phyloP scores from a whole-genome alignment of 2,329 filamentous ascomycete species.

The Trichoderma aggressivum region DNA sequence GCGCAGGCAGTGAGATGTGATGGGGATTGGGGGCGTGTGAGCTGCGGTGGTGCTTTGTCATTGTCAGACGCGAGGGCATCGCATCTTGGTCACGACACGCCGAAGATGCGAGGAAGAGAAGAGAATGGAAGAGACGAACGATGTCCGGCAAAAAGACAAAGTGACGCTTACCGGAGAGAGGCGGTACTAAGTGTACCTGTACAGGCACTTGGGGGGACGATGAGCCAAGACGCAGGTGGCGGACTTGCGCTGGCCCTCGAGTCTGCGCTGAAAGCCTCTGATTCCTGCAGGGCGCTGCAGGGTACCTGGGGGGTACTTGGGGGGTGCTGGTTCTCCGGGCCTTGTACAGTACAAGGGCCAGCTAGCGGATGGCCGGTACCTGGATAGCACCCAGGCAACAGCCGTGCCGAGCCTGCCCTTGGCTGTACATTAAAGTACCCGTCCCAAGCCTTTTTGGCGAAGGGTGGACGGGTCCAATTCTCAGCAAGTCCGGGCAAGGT shows the following conservation, averaged over 20 bases:
- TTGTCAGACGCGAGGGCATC: conserved; percentile 1
- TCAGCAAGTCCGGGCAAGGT: not conserved
- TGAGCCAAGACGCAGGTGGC: conserved; percentile 10
- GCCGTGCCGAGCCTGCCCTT: not conserved
- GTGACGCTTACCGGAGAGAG: not conserved
- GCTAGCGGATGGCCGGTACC: conserved; percentile 5
- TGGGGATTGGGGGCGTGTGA: not conserved
- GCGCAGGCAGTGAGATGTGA: conserved; percentile 7
- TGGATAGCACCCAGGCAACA: not conserved
- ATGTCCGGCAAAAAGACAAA: not conserved
- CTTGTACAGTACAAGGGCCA: conserved; percentile 6
- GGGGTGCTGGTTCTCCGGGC: not conserved
- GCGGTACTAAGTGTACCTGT: not conserved
- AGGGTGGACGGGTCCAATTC: not conserved
- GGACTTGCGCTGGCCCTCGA: conserved; percentile 8
- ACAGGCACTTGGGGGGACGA: not conserved
- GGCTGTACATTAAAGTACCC: not conserved
- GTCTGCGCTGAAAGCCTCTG: not conserved
- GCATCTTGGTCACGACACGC: not conserved
- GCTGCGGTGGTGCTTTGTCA: not conserved
- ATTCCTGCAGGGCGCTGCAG: not conserved
- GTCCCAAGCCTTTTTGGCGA: conserved; percentile 2
- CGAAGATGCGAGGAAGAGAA: not conserved
- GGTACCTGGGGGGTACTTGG: conserved; percentile 2
- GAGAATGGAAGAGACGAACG: not conserved